Base-by-base conservation (phyloP, 805 yeast genomes). In the Candida michaelii region DNA sequence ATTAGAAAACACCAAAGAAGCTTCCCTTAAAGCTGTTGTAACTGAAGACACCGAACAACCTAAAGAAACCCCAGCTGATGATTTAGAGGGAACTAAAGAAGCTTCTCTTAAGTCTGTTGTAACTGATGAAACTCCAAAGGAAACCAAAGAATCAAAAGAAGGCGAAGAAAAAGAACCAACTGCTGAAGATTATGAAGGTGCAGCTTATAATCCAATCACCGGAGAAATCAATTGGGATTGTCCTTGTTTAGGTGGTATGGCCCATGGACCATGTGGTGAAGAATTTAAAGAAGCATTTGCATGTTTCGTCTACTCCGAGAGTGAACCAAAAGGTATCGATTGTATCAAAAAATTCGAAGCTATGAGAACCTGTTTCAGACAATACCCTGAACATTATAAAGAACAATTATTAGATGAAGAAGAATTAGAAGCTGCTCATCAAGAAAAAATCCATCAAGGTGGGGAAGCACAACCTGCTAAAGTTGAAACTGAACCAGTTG, bases 191-290 rank as follows among this genome's bases (percentile, higher is more conserved):
- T 72, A 67, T 33, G 75, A 66, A 33, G 65, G 67, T 15, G 85
- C 89, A 29, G 97, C 98, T 3, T 91, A 80, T 67, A 80, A 91
- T 69, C 97, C 97, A 23, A 96, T 87, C 57, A 93, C 99, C 2
- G 99, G 99, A 23, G 98, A 91, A 63, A 93, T 93, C 68, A 91
- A 93, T 79, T 93, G 99, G 99, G 98, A 93, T 60, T 93, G 99
- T 65, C 98, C 99, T n/a, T 91, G 98, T 66, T 73, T 93, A 38
- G 99, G 98, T 25, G 99, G 99, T 31, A 89, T 93, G 97, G 98
- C 99, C 24, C 76, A 90, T 51, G 99, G 99, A 0, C 98, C 99
- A 43, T 93, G 99, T 70, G 99, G 99, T 23, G 58, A 62, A 52
- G 58, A 55, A 46, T 58, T 62, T 46, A 63, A 62, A 47, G 89